These are phyloP conservation scores for Cadophora luteo-olivacea DNA, from an alignment of 2,329 filamentous ascomycete genomes.

Conservation along the genomic window DNA sequence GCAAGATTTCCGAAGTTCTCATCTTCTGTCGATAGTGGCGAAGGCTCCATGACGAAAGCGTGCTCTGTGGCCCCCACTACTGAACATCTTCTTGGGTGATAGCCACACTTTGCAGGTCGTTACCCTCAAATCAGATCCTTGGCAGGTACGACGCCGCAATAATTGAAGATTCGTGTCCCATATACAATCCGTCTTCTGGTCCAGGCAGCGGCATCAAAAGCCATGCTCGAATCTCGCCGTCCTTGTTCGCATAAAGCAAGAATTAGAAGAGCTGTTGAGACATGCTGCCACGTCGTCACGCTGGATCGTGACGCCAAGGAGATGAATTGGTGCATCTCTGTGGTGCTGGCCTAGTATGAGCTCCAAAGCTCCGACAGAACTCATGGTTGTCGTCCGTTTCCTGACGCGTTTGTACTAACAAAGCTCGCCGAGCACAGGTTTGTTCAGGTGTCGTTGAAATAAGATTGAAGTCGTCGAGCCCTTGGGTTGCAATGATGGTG, in stretches of 20 bases:
- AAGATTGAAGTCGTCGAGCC: neutral
- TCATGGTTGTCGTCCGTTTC: neutral
- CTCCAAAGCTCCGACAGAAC: no score
- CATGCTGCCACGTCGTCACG: no score
- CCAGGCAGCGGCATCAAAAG: neutral
- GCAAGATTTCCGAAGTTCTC: neutral
- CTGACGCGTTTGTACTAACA: neutral
- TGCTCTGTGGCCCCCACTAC: neutral
- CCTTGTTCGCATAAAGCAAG: neutral
- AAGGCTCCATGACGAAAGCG: neutral
- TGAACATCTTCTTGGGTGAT: neutral
- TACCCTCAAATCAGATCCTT: neutral
- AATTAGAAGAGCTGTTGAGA: neutral
- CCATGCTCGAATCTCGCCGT: no score
- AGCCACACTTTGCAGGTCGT: neutral
- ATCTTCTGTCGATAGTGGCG: neutral
- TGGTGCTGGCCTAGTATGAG: no score
- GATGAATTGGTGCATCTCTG: no score
- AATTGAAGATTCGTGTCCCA: neutral
- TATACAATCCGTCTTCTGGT: neutral
- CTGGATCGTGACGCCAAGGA: no score
- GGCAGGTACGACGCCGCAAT: neutral
- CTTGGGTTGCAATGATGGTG: neutral
- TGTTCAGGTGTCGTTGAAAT: constrained; percentile 6
- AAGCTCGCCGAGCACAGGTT: neutral